A percentile compares a stretch with the other conserved stretches of the same genome.
These are phyloP conservation scores for Ogataea ganodermae DNA, from an alignment of 805 yeast species.

Conservation along the genomic window DNA sequence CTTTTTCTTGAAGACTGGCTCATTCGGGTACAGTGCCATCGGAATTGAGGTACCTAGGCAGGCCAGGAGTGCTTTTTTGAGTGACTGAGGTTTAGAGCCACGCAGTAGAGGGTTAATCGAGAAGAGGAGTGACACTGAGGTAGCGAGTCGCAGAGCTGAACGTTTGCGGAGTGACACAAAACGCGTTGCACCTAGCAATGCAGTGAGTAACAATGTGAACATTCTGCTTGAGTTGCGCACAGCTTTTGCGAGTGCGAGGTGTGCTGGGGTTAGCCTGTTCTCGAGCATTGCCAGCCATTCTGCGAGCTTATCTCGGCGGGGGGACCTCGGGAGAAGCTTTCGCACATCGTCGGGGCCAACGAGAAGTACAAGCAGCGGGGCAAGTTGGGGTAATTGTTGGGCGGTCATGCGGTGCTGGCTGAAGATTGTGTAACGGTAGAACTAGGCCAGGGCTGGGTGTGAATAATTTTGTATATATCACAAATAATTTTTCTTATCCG, in stretches of 20 bases:
- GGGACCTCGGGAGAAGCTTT: background rate
- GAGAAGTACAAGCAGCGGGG: slow-evolving; percentile 6
- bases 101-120: slow-evolving; percentile 18
- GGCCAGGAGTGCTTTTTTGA: slow-evolving; percentile 3
- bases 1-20: slow-evolving; percentile 17
- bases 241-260: slow-evolving; percentile 5
- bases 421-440: background rate
- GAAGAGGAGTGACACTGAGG: slow-evolving; percentile 16
- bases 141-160: slow-evolving; percentile 10
- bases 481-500: background rate
- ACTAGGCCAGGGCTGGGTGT: too few species aligned
- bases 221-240: slow-evolving; percentile 12
- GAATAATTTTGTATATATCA: background rate
- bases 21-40: slow-evolving; percentile 18
- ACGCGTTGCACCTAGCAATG: background rate
- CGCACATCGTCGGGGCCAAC: slow-evolving; percentile 11
- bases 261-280: background rate
- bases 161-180: background rate
- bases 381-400: background rate
- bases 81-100: background rate
- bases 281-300: slow-evolving; percentile 6
- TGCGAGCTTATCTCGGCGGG: background rate
- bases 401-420: background rate
- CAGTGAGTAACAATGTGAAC: background rate
- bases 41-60: slow-evolving; percentile 18